Evolutionary conservation across 495 filamentous ascomycete genomes (phyloP).

Genomic region (Durotheca rogersii): DNA sequence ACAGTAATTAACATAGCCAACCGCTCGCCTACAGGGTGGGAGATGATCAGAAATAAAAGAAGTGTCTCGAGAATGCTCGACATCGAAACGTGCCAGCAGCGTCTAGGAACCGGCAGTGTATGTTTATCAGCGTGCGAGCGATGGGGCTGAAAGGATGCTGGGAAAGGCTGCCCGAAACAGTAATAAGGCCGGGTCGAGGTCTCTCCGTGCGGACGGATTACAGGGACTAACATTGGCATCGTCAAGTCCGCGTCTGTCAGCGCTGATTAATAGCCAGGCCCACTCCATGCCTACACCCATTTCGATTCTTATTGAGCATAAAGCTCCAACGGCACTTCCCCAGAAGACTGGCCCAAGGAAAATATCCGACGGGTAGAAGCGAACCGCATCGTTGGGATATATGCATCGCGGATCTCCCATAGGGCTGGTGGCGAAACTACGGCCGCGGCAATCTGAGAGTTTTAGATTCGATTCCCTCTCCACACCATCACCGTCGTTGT

Average conservation of each 20-base stretch:
- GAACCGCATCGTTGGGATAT: slow-evolving; percentile 3
- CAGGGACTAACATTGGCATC: neutral
- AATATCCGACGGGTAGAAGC: slow-evolving; percentile 11
- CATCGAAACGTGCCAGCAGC: neutral
- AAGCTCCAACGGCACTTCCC: neutral
- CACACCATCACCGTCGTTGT: neutral
- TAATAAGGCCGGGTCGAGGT: neutral
- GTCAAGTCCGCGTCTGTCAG: neutral
- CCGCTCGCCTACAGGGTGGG: neutral
- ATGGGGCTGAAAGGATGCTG: neutral
- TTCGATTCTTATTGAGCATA: neutral
- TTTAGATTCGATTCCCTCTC: neutral
- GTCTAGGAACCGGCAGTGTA: neutral
- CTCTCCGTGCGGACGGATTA: neutral
- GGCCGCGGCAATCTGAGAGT: slow-evolving; percentile 1
- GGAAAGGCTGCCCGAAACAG: neutral
- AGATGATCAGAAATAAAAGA: neutral
- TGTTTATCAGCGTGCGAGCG: neutral
- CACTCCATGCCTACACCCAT: neutral
- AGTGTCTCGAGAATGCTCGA: neutral
- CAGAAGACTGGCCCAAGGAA: neutral
- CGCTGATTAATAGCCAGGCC: neutral
- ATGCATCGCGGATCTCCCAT: slow-evolving; percentile 8
- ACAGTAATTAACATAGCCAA: neutral
- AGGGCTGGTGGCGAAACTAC: slow-evolving; percentile 7